These are phyloP conservation scores for Fusarium tjaetaba DNA, from an alignment of 2,329 filamentous ascomycete species.

Conservation along the genomic window DNA sequence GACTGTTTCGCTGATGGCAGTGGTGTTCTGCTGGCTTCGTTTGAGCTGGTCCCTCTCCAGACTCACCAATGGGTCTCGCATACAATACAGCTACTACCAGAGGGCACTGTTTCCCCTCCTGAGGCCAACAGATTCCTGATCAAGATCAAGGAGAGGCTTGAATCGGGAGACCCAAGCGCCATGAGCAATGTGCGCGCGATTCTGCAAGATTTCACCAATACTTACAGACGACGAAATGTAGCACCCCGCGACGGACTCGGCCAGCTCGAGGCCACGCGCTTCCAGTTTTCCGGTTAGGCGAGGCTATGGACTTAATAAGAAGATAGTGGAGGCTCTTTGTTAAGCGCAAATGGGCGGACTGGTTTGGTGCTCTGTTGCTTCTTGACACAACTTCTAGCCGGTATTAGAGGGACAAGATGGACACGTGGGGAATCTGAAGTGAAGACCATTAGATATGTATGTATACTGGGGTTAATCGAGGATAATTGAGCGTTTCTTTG, in stretches of 20 bases:
- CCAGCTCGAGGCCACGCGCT: constrained; percentile 84
- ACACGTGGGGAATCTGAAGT: constrained; percentile 19
- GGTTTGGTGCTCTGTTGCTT: not conserved
- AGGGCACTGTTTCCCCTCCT: constrained; percentile 79
- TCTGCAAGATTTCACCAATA: constrained; percentile 96
- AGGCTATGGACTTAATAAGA: not conserved
- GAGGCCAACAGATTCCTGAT: constrained; percentile 84
- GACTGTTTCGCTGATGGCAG: constrained; percentile 97
- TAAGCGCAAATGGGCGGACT: not conserved
- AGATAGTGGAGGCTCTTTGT: not conserved
- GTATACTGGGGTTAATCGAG: constrained; percentile 37
- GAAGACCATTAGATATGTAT: constrained; percentile 18
- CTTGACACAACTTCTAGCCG: constrained; percentile 8
- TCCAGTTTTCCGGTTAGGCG: constrained; percentile 73
- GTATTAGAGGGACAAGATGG: constrained; percentile 8
- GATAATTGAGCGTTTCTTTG: constrained; percentile 38
- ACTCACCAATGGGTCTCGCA: constrained; percentile 84
- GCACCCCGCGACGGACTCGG: constrained; percentile 94
- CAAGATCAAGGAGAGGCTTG: constrained; percentile 82
- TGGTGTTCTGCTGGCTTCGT: constrained; percentile 88
- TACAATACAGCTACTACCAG: constrained; percentile 85
- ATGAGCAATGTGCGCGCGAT: constrained; percentile 83
- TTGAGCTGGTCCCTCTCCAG: constrained; percentile 84
- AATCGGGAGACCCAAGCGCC: constrained; percentile 67
- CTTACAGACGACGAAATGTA: constrained; percentile 91